phyloP scores from a whole-genome alignment of 2,329 filamentous ascomycete genomes.

The Fusarium algeriense region DNA sequence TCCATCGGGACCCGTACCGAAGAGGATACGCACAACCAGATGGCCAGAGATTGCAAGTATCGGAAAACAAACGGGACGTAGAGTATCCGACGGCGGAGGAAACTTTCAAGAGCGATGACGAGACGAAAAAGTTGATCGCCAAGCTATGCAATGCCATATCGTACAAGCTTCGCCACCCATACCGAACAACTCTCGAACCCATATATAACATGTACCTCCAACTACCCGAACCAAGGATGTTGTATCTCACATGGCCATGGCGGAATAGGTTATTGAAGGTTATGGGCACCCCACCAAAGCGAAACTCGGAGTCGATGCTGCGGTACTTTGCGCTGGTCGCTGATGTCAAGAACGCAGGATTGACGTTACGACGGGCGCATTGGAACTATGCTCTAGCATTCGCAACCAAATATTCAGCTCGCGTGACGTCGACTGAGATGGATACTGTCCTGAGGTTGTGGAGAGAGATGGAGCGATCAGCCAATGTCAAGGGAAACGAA shows the following conservation, averaged over 20 bases:
- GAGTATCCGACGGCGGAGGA: slow-evolving; percentile 60
- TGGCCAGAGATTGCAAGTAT: slow-evolving; percentile 62
- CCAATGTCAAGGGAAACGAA: slow-evolving; percentile 72
- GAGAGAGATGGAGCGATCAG: slow-evolving; percentile 87
- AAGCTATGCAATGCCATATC: slow-evolving; percentile 58
- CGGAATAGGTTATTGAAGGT: slow-evolving; percentile 75
- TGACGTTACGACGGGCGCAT: slow-evolving; percentile 74
- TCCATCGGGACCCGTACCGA: slow-evolving; percentile 65
- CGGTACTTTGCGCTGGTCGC: slow-evolving; percentile 87
- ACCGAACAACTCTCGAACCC: slow-evolving; percentile 55
- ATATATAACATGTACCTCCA: slow-evolving; percentile 64
- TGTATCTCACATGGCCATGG: slow-evolving; percentile 61
- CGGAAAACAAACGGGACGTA: slow-evolving; percentile 63
- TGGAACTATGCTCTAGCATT: slow-evolving; percentile 90
- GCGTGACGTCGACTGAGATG: slow-evolving; percentile 68
- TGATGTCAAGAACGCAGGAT: slow-evolving; percentile 81
- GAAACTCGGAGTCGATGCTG: slow-evolving; percentile 73
- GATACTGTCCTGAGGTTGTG: slow-evolving; percentile 79
- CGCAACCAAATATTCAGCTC: slow-evolving; percentile 77
- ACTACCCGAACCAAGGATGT: slow-evolving; percentile 66
- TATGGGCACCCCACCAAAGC: slow-evolving; percentile 72
- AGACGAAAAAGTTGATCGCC: slow-evolving; percentile 52
- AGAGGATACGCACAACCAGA: slow-evolving; percentile 66
- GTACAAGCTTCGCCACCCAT: slow-evolving; percentile 57
- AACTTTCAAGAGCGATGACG: slow-evolving; percentile 51